Percentiles rank a stretch among this genome's conserved stretches.
Evolutionary conservation across 2,329 filamentous ascomycete genomes (phyloP).

Genomic region (Penicillium sp.): DNA sequence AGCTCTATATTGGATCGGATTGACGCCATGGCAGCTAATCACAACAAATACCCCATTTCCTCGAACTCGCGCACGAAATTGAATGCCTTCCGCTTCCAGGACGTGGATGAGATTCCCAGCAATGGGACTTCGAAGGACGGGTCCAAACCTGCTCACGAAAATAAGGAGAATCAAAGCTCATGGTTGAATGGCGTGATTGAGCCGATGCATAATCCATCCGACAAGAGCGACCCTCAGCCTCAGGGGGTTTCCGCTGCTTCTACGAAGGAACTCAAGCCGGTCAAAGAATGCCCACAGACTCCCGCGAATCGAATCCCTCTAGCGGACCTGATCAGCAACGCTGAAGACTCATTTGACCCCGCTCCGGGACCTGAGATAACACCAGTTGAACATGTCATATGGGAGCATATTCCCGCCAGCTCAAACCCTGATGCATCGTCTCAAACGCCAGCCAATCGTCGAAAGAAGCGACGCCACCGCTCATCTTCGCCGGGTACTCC

Average conservation of each 20-base stretch:
- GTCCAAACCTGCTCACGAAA: slow-evolving; percentile 30
- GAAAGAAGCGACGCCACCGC: slow-evolving; percentile 68
- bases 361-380: slow-evolving; percentile 50
- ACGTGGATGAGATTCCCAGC: slow-evolving; percentile 19
- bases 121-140: slow-evolving; percentile 22
- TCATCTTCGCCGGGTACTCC: slow-evolving; percentile 73
- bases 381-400: slow-evolving; percentile 61
- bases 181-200: slow-evolving; percentile 36
- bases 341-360: slow-evolving; percentile 54
- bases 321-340: slow-evolving; percentile 60
- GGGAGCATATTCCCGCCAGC: slow-evolving; percentile 51
- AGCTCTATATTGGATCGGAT: slow-evolving; percentile 16
- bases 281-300: slow-evolving; percentile 53
- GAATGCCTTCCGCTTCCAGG: slow-evolving; percentile 54
- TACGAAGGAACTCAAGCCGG: slow-evolving; percentile 25
- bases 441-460: slow-evolving; percentile 46
- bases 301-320: slow-evolving; percentile 59
- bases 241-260: slow-evolving; percentile 18
- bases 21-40: slow-evolving; percentile 26
- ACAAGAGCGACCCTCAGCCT: slow-evolving; percentile 17
- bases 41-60: slow-evolving; percentile 42
- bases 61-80: slow-evolving; percentile 55
- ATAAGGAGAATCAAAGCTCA: slow-evolving; percentile 47
- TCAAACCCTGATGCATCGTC: slow-evolving; percentile 46
- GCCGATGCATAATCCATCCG: slow-evolving; percentile 19